Conservation (phyloP, 257 asterid species). For the Nicotiana obtusifolia region DNA sequence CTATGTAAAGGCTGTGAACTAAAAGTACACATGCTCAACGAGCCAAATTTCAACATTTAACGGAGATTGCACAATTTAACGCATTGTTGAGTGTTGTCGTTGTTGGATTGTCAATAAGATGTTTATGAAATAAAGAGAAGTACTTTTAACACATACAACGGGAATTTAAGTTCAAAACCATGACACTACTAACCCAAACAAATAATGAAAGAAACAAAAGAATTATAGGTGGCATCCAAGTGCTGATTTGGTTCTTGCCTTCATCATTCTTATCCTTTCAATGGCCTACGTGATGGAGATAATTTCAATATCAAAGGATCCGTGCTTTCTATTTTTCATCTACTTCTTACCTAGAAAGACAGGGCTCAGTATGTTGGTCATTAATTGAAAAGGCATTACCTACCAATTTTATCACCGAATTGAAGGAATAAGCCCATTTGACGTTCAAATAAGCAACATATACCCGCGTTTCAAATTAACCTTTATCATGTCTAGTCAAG, state of each 20-base stretch:
- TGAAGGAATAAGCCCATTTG: background rate
- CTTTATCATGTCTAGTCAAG: background rate
- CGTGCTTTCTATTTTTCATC: background rate
- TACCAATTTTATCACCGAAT: background rate
- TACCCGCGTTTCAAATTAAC: background rate
- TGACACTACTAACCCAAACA: background rate
- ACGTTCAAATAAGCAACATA: background rate
- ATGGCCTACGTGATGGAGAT: too few relatives aligned
- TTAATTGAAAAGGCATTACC: background rate
- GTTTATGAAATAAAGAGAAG: background rate
- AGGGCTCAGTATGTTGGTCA: background rate
- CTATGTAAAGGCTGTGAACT: background rate
- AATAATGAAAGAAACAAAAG: background rate
- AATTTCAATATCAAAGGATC: too few relatives aligned
- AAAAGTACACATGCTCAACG: background rate
- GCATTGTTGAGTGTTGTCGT: background rate
- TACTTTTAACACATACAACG: background rate
- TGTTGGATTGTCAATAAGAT: background rate
- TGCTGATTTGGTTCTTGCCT: background rate
- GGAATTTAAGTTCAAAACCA: background rate
- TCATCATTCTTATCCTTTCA: background rate
- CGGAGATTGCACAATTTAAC: background rate
- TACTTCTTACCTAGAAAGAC: background rate
- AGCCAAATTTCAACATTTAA: background rate
- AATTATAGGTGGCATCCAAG: background rate